Conservation (phyloP, 345 rosid genomes). For the Reutealis trisperma region DNA sequence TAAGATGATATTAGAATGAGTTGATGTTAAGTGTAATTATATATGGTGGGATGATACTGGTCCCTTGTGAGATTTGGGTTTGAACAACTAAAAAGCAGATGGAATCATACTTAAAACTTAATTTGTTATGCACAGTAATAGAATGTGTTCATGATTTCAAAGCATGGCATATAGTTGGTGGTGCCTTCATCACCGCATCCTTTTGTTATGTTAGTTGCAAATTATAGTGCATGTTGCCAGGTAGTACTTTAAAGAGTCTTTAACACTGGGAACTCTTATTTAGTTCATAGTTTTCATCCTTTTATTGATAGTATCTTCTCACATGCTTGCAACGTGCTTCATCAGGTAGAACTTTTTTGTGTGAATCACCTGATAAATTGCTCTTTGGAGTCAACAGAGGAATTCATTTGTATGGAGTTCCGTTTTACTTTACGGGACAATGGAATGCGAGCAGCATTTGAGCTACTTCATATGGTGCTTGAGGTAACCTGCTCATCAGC, state of each 20-base stretch:
- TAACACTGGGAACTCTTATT: neutral
- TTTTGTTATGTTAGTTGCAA: neutral
- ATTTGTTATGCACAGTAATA: neutral
- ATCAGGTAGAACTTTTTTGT: conserved; percentile 96
- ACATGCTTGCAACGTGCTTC: conserved; percentile 13
- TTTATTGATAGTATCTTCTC: conserved; percentile 8
- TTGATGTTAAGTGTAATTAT: too few relatives aligned
- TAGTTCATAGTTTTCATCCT: neutral
- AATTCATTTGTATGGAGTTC: conserved; percentile 97
- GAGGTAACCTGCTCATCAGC: conserved; percentile 55
- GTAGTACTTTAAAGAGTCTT: too few relatives aligned
- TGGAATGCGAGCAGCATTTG: conserved; percentile 98
- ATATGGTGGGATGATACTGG: too few relatives aligned
- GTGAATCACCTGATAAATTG: conserved; percentile 97
- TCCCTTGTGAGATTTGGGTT: too few relatives aligned
- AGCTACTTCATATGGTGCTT: conserved; percentile 99
- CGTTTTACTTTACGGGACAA: conserved; percentile 96
- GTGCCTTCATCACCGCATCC: neutral
- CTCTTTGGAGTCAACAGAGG: conserved; percentile 98
- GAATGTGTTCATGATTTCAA: neutral
- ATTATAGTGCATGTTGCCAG: neutral
- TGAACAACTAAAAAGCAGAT: neutral
- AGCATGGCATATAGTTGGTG: neutral
- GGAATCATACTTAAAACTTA: neutral
- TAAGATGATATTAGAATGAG: too few relatives aligned